Conservation (phyloP, 1,284 basidiomycete genomes). For the Kalmanozyma brasiliensis region DNA sequence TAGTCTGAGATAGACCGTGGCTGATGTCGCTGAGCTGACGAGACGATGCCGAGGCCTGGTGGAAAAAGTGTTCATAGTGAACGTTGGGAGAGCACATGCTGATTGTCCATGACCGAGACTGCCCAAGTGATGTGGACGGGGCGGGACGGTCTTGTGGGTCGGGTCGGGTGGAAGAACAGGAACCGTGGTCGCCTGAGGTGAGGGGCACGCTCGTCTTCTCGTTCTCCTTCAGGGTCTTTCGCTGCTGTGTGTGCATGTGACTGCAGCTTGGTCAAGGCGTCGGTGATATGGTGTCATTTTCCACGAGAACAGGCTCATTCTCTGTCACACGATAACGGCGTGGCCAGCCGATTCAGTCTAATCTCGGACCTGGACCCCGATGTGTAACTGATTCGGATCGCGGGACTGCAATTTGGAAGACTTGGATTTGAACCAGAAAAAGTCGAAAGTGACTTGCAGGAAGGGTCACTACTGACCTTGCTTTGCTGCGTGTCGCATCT, state of each 20-base stretch:
- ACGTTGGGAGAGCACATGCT: constrained; percentile 57
- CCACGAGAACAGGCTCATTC: constrained; percentile 15
- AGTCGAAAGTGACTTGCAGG: no score
- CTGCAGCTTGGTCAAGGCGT: constrained; percentile 6
- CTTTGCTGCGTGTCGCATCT: background rate
- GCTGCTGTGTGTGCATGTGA: background rate
- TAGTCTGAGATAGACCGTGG: constrained; percentile 18
- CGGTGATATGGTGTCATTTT: constrained; percentile 36
- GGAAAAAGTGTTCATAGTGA: constrained; percentile 37
- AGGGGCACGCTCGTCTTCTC: no score
- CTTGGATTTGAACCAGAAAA: background rate
- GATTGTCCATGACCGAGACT: background rate
- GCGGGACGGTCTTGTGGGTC: background rate
- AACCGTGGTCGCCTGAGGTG: no score
- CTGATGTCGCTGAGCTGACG: constrained; percentile 8
- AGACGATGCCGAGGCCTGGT: constrained; percentile 19
- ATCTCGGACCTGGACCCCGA: constrained; percentile 1
- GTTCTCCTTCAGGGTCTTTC: no score
- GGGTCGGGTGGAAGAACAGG: no score
- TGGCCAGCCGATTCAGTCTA: constrained; percentile 23
- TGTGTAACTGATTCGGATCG: background rate
- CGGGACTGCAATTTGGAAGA: constrained; percentile 4
- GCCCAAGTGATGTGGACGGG: background rate
- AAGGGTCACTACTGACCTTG: no score
- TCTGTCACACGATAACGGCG: constrained; percentile 2